Evolutionary conservation across 2,329 filamentous ascomycete genomes (phyloP).

Genomic region (Paecilomyces dactylethromorphus): DNA sequence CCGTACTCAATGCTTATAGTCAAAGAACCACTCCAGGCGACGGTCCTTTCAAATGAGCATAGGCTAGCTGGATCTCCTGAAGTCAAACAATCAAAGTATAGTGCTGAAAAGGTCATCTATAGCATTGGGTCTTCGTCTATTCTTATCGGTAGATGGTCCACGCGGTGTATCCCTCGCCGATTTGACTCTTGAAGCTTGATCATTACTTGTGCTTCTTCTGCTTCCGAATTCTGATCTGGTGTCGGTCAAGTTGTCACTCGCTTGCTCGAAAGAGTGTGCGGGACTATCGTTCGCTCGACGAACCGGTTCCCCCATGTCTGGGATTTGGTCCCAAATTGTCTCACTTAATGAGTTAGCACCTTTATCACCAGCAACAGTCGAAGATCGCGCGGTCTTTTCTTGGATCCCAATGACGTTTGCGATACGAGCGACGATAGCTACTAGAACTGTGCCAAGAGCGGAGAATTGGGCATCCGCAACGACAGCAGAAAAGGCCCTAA

Average conservation of each 20-base stretch:
- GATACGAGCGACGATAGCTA: slow-evolving; percentile 58
- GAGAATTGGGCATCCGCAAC: slow-evolving; percentile 68
- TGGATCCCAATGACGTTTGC: slow-evolving; percentile 36
- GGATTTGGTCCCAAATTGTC: slow-evolving; percentile 5
- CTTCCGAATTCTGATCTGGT: neutral
- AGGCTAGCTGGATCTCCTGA: neutral
- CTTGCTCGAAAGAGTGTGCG: neutral
- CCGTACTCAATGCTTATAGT: neutral
- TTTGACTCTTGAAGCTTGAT: slow-evolving; percentile 2
- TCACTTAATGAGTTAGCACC: neutral
- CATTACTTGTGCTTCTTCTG: neutral
- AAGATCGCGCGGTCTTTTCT: neutral
- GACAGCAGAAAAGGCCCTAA: slow-evolving; percentile 57
- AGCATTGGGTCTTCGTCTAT: slow-evolving; percentile 54
- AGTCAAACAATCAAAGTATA: slow-evolving; percentile 32
- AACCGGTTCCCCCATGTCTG: slow-evolving; percentile 20
- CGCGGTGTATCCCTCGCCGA: slow-evolving; percentile 20
- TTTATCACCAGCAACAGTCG: neutral
- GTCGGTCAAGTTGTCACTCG: neutral
- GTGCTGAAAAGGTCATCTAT: slow-evolving; percentile 68
- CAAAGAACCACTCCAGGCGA: neutral
- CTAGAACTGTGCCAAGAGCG: slow-evolving; percentile 61
- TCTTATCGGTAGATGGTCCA: slow-evolving; percentile 30
- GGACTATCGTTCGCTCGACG: slow-evolving; percentile 8
- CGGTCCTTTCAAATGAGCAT: neutral